These are phyloP conservation scores for Ceratocystis diversiconidia DNA, from an alignment of 2,329 filamentous ascomycete species.

Conservation along the genomic window DNA sequence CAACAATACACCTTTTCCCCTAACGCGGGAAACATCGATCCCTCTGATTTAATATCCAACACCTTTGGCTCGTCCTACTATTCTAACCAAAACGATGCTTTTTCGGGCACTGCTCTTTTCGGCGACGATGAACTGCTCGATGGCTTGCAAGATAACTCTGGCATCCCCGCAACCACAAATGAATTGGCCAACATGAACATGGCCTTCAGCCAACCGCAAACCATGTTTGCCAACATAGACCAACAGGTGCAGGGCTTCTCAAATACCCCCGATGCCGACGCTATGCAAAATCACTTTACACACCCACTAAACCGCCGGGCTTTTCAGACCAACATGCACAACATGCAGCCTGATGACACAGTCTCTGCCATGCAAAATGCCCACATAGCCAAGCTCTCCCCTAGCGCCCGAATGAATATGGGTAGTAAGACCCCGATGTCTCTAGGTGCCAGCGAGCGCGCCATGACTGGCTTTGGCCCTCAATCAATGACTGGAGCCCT, in stretches of 20 bases:
- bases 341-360: conserved; percentile 33
- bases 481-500: conserved; percentile 62
- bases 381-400: conserved; percentile 4
- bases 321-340: conserved; percentile 52
- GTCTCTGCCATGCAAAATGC: conserved; percentile 27
- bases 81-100: conserved; percentile 37
- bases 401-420: conserved; percentile 22
- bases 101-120: conserved; percentile 64
- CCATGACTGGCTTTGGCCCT: conserved; percentile 50
- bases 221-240: conserved; percentile 33
- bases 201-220: conserved; percentile 33
- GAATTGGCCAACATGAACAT: conserved; percentile 46
- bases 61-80: conserved; percentile 15
- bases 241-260: conserved; percentile 69
- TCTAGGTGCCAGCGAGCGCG: conserved; percentile 23
- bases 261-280: conserved; percentile 79
- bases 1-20: conserved; percentile 16
- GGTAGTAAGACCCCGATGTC: conserved; percentile 24
- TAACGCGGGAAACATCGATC: conserved; percentile 13
- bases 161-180: conserved; percentile 40
- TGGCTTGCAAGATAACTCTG: conserved; percentile 41
- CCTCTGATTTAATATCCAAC: conserved; percentile 9
- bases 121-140: conserved; percentile 83
- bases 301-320: conserved; percentile 64
- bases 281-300: conserved; percentile 62